Percentiles rank a stretch among this genome's conserved stretches.
Conservation (phyloP, 2,329 filamentous ascomycete genomes). For the Monosporascus sp. region DNA sequence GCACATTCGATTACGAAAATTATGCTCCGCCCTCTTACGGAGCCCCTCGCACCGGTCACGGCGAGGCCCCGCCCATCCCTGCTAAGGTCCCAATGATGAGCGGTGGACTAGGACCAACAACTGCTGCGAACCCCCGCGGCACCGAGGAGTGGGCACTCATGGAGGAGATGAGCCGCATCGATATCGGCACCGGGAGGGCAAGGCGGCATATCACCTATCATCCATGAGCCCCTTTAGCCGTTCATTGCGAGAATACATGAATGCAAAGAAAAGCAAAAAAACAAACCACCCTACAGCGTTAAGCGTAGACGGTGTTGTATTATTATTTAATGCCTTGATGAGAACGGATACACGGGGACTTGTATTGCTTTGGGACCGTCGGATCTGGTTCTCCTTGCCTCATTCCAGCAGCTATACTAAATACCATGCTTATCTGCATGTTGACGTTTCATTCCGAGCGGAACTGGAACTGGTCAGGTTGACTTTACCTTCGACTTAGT, state of each 20-base stretch:
- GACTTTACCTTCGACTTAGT: too few relatives aligned
- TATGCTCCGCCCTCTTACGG: slow-evolving; percentile 35
- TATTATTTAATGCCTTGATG: background rate
- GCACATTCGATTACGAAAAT: slow-evolving; percentile 53
- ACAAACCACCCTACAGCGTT: background rate
- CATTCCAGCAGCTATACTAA: too few relatives aligned
- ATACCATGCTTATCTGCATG: too few relatives aligned
- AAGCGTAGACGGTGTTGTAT: background rate
- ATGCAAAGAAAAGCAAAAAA: background rate
- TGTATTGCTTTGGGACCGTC: too few relatives aligned
- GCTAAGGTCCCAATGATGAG: slow-evolving; percentile 61
- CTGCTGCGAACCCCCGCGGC: slow-evolving; percentile 22
- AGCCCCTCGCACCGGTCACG: slow-evolving; percentile 24
- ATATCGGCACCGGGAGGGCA: slow-evolving; percentile 57
- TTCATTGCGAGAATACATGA: background rate
- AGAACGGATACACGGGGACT: background rate
- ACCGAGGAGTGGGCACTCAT: slow-evolving; percentile 55
- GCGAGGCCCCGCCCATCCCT: slow-evolving; percentile 55
- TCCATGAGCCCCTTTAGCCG: background rate
- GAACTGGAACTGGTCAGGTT: too few relatives aligned
- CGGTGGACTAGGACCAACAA: slow-evolving; percentile 25
- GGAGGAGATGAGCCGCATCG: slow-evolving; percentile 65
- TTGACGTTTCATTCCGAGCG: too few relatives aligned
- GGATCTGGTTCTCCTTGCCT: too few relatives aligned
- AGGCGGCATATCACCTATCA: slow-evolving; percentile 35